These are phyloP conservation scores for Barnettozyma hawaiiensis DNA, from an alignment of 1,139 yeast genomes.

Conservation along the genomic window DNA sequence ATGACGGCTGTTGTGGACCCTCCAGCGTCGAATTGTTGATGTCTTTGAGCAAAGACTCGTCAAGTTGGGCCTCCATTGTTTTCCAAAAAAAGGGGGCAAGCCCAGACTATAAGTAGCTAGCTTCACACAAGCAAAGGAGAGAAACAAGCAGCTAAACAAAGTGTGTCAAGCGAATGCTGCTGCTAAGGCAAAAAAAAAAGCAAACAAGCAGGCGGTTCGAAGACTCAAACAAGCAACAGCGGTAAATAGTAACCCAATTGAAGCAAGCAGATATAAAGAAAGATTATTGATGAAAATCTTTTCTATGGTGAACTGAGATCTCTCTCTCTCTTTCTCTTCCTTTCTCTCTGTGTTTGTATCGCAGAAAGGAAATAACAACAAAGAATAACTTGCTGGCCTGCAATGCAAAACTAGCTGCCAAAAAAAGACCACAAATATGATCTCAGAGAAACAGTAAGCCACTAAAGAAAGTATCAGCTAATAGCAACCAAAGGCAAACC, in stretches of 20 bases:
- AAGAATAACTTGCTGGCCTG: no score
- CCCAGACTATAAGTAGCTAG: not conserved
- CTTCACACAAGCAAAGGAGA: not conserved
- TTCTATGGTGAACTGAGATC: no score
- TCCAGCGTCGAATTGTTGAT: constrained; percentile 6
- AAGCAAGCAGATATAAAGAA: no score
- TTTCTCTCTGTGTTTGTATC: no score
- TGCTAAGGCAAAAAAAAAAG: not conserved
- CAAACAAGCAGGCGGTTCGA: not conserved
- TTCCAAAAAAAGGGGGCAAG: no score
- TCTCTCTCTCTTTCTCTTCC: no score
- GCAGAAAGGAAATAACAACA: no score
- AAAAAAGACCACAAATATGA: not conserved
- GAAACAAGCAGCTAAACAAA: not conserved
- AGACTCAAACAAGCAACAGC: no score
- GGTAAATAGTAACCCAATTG: no score
- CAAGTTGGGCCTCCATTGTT: constrained; percentile 9
- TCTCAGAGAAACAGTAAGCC: not conserved
- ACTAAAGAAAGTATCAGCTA: not conserved
- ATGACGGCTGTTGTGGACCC: not conserved
- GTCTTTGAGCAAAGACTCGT: constrained; percentile 8
- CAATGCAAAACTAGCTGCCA: not conserved
- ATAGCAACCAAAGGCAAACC: not conserved
- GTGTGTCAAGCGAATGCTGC: not conserved
- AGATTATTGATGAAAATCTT: no score